phyloP scores from a whole-genome alignment of 805 yeast genomes.

The Ogataea glucozyma region DNA sequence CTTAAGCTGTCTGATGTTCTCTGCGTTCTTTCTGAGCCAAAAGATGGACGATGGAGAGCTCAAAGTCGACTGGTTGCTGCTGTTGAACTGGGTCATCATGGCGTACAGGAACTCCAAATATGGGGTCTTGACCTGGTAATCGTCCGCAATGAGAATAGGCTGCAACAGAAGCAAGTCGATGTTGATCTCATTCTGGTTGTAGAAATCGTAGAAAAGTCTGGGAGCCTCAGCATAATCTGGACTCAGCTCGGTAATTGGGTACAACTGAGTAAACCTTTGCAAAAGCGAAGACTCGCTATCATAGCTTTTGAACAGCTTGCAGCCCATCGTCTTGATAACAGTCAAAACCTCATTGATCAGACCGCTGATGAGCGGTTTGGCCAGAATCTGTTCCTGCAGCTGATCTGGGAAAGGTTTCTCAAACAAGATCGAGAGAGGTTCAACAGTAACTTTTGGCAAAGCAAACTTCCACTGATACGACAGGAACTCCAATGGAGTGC shows the following conservation, averaged over 20 bases:
- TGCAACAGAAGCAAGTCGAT: conserved; percentile 78
- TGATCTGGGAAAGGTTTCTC: conserved; percentile 66
- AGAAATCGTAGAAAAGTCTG: conserved; percentile 65
- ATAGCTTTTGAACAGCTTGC: conserved; percentile 66
- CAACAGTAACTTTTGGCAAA: conserved; percentile 73
- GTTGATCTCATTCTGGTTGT: conserved; percentile 55
- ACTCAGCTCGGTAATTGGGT: conserved; percentile 36
- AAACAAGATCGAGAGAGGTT: conserved; percentile 71
- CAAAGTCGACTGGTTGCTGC: conserved; percentile 45
- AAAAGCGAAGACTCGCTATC: conserved; percentile 65
- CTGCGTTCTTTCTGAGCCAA: conserved; percentile 36
- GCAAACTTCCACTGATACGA: conserved; percentile 86
- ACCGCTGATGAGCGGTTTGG: conserved; percentile 84
- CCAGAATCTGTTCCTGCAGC: conserved; percentile 66
- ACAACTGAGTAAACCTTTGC: conserved; percentile 50
- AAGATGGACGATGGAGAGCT: conserved; percentile 31
- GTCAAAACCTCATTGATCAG: conserved; percentile 71
- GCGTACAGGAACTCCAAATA: conserved; percentile 87
- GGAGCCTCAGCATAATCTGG: conserved; percentile 50
- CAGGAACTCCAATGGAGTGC: conserved; percentile 56
- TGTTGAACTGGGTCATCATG: conserved; percentile 62
- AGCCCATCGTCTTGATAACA: conserved; percentile 75
- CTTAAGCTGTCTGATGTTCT: conserved; percentile 30
- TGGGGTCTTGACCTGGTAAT: conserved; percentile 81
- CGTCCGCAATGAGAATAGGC: conserved; percentile 90